Conservation (phyloP, 2,329 filamentous ascomycete species). For the Trichoderma oligosporum region DNA sequence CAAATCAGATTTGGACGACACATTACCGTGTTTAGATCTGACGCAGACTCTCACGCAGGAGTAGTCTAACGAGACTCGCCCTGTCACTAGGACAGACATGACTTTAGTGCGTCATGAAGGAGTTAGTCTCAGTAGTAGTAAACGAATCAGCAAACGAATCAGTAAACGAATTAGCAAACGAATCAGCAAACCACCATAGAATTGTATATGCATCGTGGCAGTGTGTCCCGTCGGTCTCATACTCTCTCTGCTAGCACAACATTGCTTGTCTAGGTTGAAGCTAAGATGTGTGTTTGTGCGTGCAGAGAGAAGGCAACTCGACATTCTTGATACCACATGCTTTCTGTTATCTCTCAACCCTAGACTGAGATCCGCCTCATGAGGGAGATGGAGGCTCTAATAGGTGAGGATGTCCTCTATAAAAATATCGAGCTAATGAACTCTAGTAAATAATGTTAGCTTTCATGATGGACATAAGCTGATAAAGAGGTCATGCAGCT, state of each 20-base stretch:
- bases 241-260: not conserved
- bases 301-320: not conserved
- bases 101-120: too few relatives aligned
- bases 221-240: too few relatives aligned
- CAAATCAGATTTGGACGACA: not conserved
- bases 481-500: slow-evolving; percentile 5
- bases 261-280: not conserved
- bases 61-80: too few relatives aligned
- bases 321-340: not conserved
- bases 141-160: too few relatives aligned
- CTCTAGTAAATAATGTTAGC: not conserved
- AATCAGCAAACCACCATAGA: too few relatives aligned
- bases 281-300: not conserved
- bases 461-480: not conserved
- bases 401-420: slow-evolving; percentile 27
- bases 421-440: not conserved
- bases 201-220: too few relatives aligned
- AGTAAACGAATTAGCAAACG: too few relatives aligned
- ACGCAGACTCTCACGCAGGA: not conserved
- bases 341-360: not conserved
- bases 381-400: slow-evolving; percentile 26
- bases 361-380: slow-evolving; percentile 25
- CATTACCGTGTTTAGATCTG: not conserved
- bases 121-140: too few relatives aligned
- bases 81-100: too few relatives aligned